phyloP scores from a whole-genome alignment of 2,329 filamentous ascomycete genomes.

The Teratosphaeria zuluensis region DNA sequence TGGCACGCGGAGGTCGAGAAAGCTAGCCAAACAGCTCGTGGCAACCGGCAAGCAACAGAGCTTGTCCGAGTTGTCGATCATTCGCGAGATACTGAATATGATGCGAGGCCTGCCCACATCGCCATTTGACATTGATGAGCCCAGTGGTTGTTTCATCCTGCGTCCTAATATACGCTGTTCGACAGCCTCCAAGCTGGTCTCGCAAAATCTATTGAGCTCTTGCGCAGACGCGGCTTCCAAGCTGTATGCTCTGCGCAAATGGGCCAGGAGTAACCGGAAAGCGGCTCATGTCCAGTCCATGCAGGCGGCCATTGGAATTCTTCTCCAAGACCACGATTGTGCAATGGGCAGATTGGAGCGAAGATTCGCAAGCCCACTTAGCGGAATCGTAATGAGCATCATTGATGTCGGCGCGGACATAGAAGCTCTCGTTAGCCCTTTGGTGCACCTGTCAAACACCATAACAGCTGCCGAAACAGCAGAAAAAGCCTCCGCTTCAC shows the following conservation, averaged over 20 bases:
- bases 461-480: slow-evolving; percentile 32
- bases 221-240: slow-evolving; percentile 41
- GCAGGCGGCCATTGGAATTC: slow-evolving; percentile 50
- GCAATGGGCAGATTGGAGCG: slow-evolving; percentile 51
- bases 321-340: slow-evolving; percentile 50
- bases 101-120: slow-evolving; percentile 67
- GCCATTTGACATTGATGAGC: slow-evolving; percentile 46
- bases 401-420: slow-evolving; percentile 52
- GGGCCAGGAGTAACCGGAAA: slow-evolving; percentile 29
- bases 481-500: slow-evolving; percentile 29
- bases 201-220: slow-evolving; percentile 32
- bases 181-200: slow-evolving; percentile 4
- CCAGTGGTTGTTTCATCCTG: slow-evolving; percentile 2
- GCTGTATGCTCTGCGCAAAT: slow-evolving; percentile 41
- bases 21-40: not conserved
- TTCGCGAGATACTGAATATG: slow-evolving; percentile 79
- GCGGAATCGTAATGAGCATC: slow-evolving; percentile 56
- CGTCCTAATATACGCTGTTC: not conserved
- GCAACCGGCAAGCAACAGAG: not conserved
- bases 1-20: slow-evolving; percentile 2
- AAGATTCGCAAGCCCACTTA: slow-evolving; percentile 45
- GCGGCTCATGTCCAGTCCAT: slow-evolving; percentile 56
- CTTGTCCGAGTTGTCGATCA: slow-evolving; percentile 61
- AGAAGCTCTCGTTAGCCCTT: slow-evolving; percentile 41
- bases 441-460: slow-evolving; percentile 56